Conservation (phyloP, 805 yeast genomes). For the Kazachstania taianensis region DNA sequence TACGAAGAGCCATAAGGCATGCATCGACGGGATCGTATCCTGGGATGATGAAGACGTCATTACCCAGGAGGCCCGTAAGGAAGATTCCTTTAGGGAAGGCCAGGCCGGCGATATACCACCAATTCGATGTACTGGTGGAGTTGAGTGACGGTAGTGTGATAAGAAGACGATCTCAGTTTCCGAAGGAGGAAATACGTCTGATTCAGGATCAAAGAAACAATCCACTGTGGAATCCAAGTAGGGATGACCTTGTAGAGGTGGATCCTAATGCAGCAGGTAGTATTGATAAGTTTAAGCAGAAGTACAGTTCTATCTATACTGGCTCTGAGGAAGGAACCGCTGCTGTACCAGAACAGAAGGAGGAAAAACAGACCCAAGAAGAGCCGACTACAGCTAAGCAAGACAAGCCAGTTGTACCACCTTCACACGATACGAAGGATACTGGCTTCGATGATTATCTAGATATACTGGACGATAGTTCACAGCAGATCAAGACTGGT, state of each 20-base stretch:
- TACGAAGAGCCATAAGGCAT: conserved; percentile 5
- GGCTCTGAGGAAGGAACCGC: conserved; percentile 15
- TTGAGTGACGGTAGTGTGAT: conserved; percentile 90
- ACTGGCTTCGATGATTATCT: conserved; percentile 28
- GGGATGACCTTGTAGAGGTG: conserved; percentile 60
- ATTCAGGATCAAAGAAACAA: conserved; percentile 82
- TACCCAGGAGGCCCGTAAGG: conserved; percentile 49
- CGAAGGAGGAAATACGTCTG: conserved; percentile 76
- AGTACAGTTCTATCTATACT: conserved; percentile 42
- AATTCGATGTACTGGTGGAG: conserved; percentile 82
- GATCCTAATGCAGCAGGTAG: conserved; percentile 83
- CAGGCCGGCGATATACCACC: conserved; percentile 86
- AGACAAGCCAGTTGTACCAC: conserved; percentile 4
- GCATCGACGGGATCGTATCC: conserved; percentile 21
- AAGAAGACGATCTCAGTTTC: conserved; percentile 72
- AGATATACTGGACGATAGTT: conserved; percentile 22
- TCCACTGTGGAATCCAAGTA: conserved; percentile 80
- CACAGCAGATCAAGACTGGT: conserved; percentile 26
- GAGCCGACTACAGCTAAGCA: conserved; percentile 3
- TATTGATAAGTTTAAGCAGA: conserved; percentile 62
- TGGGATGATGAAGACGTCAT: conserved; percentile 16
- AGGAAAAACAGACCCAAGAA: conserved; percentile 1
- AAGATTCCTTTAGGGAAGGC: conserved; percentile 73
- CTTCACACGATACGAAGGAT: conserved; percentile 3
- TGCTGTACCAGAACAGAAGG: conserved; percentile 2